Conservation (phyloP, 2,329 filamentous ascomycete species). For the Fusarium mexicanum region DNA sequence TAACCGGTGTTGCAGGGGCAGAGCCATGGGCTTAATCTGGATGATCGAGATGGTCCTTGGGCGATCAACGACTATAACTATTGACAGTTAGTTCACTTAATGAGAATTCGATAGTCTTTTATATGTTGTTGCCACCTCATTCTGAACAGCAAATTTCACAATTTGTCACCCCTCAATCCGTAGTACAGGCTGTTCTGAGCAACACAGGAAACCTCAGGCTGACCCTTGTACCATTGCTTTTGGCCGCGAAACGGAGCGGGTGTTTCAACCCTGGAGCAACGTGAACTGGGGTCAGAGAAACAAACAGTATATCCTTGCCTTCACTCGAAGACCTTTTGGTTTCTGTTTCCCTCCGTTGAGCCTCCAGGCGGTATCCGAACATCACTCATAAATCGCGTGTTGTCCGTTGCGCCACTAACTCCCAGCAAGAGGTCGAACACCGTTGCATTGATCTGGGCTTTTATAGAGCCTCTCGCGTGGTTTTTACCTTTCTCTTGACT, state of each 20-base stretch:
- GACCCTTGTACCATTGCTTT: slow-evolving; percentile 12
- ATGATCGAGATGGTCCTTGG: neutral
- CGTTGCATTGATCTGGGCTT: neutral
- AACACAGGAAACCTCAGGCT: slow-evolving; percentile 6
- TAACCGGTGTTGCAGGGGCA: slow-evolving; percentile 6
- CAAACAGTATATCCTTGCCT: slow-evolving; percentile 12
- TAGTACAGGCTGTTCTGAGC: neutral
- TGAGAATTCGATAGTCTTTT: neutral
- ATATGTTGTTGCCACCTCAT: neutral
- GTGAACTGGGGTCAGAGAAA: slow-evolving; percentile 9
- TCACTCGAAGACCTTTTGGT: neutral
- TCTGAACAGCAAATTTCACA: neutral
- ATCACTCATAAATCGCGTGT: neutral
- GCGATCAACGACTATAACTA: neutral
- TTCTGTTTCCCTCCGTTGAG: neutral
- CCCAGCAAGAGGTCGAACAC: neutral
- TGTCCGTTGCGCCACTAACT: neutral
- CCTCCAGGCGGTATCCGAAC: neutral
- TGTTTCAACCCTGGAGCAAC: slow-evolving; percentile 35
- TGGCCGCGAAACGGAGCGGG: slow-evolving; percentile 25
- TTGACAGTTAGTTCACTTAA: neutral
- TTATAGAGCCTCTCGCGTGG: slow-evolving; percentile 10
- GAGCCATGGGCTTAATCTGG: slow-evolving; percentile 17
- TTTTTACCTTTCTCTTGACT: slow-evolving; percentile 10
- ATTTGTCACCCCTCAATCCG: neutral